Conservation (phyloP, 768 basidiomycete species). For the Xerocomellus amylosporus region DNA sequence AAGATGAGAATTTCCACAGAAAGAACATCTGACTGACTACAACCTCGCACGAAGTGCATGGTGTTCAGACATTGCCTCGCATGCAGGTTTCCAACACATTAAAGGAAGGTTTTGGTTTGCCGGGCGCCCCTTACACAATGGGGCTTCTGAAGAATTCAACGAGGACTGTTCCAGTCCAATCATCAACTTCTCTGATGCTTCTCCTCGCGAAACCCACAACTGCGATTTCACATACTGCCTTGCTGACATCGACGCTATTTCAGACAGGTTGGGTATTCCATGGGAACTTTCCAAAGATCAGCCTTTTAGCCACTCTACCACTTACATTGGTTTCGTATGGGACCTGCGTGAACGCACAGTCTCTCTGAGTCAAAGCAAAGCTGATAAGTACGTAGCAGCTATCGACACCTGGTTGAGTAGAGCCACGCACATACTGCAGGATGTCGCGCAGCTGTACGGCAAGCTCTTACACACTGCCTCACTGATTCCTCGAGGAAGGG, state of each 20-base stretch:
- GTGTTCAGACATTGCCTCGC: too few relatives aligned
- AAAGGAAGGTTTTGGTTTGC: too few relatives aligned
- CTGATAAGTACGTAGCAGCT: background rate
- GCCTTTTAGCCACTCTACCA: background rate
- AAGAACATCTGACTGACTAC: too few relatives aligned
- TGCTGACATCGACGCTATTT: background rate
- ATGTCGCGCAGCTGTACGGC: background rate
- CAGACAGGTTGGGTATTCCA: constrained; percentile 1
- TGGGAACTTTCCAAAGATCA: constrained; percentile 12
- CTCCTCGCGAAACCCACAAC: too few relatives aligned
- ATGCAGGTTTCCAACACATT: too few relatives aligned
- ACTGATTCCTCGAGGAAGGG: constrained; percentile 32
- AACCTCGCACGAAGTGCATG: too few relatives aligned
- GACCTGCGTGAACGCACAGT: background rate
- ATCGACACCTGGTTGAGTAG: background rate
- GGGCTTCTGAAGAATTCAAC: too few relatives aligned
- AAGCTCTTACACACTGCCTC: background rate
- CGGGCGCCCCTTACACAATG: too few relatives aligned
- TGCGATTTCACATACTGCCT: too few relatives aligned
- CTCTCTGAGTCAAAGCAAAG: background rate
- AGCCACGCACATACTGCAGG: background rate
- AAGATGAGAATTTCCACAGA: too few relatives aligned
- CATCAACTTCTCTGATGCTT: too few relatives aligned
- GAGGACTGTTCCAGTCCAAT: too few relatives aligned
- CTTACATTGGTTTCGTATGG: background rate